Conservation (phyloP, 176 grass and related monocot species). For the Bromus sterilis region DNA sequence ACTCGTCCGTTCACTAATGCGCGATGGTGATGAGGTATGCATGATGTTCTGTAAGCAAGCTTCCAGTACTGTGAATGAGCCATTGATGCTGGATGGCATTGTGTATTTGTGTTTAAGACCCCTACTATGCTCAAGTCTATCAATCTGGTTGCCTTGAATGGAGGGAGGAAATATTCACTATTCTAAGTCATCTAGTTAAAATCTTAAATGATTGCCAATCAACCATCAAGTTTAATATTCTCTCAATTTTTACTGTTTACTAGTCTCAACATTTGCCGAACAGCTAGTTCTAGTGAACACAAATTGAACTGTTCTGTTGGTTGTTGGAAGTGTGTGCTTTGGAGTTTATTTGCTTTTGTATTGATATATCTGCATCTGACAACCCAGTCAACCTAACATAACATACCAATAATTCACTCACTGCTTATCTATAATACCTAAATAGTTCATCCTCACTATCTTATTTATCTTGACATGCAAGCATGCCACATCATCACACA, state of each 20-base stretch:
- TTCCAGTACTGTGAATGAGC: not conserved
- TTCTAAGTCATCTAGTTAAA: not conserved
- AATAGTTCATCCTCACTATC: no score
- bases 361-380: not conserved
- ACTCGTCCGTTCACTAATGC: constrained; percentile 86
- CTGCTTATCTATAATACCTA: no score
- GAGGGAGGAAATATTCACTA: not conserved
- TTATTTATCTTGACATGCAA: no score
- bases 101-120: not conserved
- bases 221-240: not conserved
- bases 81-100: not conserved
- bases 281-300: not conserved
- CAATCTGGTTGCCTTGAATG: not conserved
- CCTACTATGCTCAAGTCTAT: not conserved
- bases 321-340: not conserved
- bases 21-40: constrained; percentile 72
- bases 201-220: not conserved
- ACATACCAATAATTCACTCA: not conserved
- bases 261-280: not conserved
- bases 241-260: not conserved
- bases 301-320: not conserved
- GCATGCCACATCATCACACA: no score
- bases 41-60: not conserved
- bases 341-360: not conserved
- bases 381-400: not conserved